Percentiles rank a stretch among this genome's conserved stretches.
These are phyloP conservation scores for Conticribra weissflogii DNA, from an alignment of 108 stramenopile species.

Conservation along the genomic window DNA sequence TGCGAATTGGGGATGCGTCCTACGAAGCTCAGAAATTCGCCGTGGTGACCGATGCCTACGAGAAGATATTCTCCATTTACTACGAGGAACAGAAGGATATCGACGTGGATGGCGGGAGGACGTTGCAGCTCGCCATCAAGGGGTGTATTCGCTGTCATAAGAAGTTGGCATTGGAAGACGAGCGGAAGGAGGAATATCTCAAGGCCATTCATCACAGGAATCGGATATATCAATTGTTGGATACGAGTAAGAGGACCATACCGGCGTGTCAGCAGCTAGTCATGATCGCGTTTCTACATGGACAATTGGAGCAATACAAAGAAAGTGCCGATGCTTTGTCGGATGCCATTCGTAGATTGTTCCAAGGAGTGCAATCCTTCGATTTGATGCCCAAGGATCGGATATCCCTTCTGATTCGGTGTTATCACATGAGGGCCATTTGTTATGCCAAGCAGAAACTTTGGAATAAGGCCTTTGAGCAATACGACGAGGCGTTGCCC, in stretches of 20 bases:
- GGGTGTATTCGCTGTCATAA: slow-evolving; percentile 49
- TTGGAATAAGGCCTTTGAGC: slow-evolving; percentile 36
- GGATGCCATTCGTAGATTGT: slow-evolving; percentile 27
- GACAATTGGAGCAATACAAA: slow-evolving; percentile 16
- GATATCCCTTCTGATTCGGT: slow-evolving; percentile 20
- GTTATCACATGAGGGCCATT: slow-evolving; percentile 35
- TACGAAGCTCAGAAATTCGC: slow-evolving; percentile 23
- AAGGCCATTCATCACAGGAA: slow-evolving; percentile 37
- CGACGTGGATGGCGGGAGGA: not conserved
- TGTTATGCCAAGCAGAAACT: slow-evolving; percentile 25
- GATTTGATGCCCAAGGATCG: slow-evolving; percentile 39
- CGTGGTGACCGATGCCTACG: slow-evolving; percentile 42
- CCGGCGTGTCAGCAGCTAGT: slow-evolving; percentile 42
- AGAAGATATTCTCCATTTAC: slow-evolving; percentile 20
- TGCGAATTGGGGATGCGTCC: slow-evolving; percentile 33
- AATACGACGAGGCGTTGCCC: slow-evolving; percentile 38
- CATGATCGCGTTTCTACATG: slow-evolving; percentile 34
- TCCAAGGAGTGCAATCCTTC: slow-evolving; percentile 18
- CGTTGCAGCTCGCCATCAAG: slow-evolving; percentile 2
- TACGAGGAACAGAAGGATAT: slow-evolving; percentile 18
- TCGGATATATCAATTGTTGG: slow-evolving; percentile 28
- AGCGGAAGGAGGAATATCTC: slow-evolving; percentile 26
- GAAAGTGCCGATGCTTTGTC: slow-evolving; percentile 20
- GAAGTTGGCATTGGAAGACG: slow-evolving; percentile 25
- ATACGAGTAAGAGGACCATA: slow-evolving; percentile 15